phyloP scores from a whole-genome alignment of 2,329 filamentous ascomycete species.

The Colletotrichum trifolii region DNA sequence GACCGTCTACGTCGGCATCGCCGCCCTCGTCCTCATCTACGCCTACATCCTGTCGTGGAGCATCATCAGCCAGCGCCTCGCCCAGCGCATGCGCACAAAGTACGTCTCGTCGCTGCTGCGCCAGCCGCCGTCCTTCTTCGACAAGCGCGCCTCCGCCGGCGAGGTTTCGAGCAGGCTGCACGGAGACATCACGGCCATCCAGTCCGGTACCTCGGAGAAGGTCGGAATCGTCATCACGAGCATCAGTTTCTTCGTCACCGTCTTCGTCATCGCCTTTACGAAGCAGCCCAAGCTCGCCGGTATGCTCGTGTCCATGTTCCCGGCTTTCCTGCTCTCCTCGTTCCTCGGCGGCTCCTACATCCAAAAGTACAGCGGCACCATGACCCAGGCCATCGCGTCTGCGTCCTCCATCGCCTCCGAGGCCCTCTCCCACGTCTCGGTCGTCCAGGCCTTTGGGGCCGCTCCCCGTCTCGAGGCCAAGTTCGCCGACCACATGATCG shows the following conservation, averaged over 20 bases:
- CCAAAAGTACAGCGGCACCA: slow-evolving; percentile 60
- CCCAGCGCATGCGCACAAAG: slow-evolving; percentile 69
- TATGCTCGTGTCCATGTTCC: slow-evolving; percentile 72
- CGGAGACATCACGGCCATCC: slow-evolving; percentile 73
- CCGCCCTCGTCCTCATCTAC: slow-evolving; percentile 73
- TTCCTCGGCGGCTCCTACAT: slow-evolving; percentile 65
- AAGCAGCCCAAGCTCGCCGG: slow-evolving; percentile 71
- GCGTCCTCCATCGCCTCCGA: slow-evolving; percentile 73
- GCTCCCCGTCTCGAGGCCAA: slow-evolving; percentile 68
- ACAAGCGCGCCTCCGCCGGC: slow-evolving; percentile 69
- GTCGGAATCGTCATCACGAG: slow-evolving; percentile 73
- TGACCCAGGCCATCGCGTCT: slow-evolving; percentile 64
- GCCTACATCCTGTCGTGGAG: slow-evolving; percentile 72
- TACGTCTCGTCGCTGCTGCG: slow-evolving; percentile 69
- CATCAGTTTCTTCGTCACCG: slow-evolving; percentile 73
- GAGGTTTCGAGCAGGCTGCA: slow-evolving; percentile 73
- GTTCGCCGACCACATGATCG: slow-evolving; percentile 54
- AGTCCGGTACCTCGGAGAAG: slow-evolving; percentile 76
- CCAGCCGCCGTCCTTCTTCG: slow-evolving; percentile 73
- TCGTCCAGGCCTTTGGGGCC: slow-evolving; percentile 74
- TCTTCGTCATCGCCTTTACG: slow-evolving; percentile 75
- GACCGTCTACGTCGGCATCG: slow-evolving; percentile 73
- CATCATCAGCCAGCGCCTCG: slow-evolving; percentile 71
- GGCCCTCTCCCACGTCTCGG: slow-evolving; percentile 67
- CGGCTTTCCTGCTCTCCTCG: slow-evolving; percentile 70